Evolutionary conservation across 495 filamentous ascomycete genomes (phyloP).

Genomic region (Xylaria longipes): DNA sequence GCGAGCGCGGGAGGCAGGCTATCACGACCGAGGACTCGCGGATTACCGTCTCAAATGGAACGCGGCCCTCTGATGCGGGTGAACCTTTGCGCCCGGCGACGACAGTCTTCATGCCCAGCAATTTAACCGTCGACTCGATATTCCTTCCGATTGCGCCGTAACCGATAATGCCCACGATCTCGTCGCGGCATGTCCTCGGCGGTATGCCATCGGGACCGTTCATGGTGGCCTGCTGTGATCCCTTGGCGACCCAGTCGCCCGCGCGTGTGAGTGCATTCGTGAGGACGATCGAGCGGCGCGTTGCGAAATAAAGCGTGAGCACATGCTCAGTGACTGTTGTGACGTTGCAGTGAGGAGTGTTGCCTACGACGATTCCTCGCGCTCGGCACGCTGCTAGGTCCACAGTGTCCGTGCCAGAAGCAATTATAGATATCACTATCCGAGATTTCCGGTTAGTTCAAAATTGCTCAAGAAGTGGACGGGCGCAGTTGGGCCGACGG

Average conservation of each 20-base stretch:
- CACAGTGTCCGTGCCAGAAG: conserved; percentile 59
- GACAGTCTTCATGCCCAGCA: conserved; percentile 60
- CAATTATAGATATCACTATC: conserved; percentile 54
- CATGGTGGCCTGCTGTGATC: conserved; percentile 37
- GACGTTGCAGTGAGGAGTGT: conserved; percentile 57
- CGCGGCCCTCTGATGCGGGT: conserved; percentile 43
- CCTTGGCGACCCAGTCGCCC: conserved; percentile 43
- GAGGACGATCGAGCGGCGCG: conserved; percentile 53
- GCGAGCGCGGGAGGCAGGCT: conserved; percentile 52
- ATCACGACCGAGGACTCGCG: conserved; percentile 55
- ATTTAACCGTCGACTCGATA: conserved; percentile 38
- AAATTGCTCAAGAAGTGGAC: background rate
- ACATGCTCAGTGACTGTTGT: conserved; percentile 62
- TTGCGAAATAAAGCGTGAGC: conserved; percentile 60
- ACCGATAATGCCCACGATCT: conserved; percentile 59
- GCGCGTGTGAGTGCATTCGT: conserved; percentile 42
- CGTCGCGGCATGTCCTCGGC: conserved; percentile 48
- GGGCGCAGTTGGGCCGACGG: background rate
- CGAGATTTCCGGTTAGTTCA: background rate
- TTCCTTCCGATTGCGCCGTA: conserved; percentile 58
- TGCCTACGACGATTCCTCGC: conserved; percentile 52
- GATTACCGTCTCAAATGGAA: conserved; percentile 55
- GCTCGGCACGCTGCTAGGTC: conserved; percentile 53
- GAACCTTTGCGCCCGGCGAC: conserved; percentile 57
- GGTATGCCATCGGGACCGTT: conserved; percentile 43